phyloP scores from a whole-genome alignment of 2,329 filamentous ascomycete genomes.

The Talaromyces sp. region DNA sequence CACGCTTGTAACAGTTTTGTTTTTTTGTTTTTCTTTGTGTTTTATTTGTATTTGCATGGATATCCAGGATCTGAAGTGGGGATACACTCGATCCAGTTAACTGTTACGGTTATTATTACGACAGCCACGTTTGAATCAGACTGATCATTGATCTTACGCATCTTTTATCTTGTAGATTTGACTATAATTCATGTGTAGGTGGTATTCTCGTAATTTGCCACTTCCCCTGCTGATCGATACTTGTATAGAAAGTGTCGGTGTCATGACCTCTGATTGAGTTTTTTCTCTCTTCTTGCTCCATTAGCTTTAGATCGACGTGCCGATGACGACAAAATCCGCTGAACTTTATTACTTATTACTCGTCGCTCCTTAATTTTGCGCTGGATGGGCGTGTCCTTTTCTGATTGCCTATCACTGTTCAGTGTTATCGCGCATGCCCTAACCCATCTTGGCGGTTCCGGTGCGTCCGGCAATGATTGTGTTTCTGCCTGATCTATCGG shows the following conservation, averaged over 20 bases:
- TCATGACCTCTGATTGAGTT: not conserved
- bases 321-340: not conserved
- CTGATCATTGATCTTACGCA: not conserved
- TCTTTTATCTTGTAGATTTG: not conserved
- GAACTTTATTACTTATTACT: not conserved
- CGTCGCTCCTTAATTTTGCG: not conserved
- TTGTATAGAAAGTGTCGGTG: not conserved
- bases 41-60: slow-evolving; percentile 10
- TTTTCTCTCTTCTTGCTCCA: not conserved
- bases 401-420: not conserved
- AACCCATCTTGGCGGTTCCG: not conserved
- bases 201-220: not conserved
- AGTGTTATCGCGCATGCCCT: not conserved
- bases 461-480: not conserved
- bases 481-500: not conserved
- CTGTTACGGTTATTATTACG: not conserved
- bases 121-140: not conserved
- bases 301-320: not conserved
- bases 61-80: slow-evolving; percentile 8
- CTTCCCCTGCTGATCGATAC: not conserved
- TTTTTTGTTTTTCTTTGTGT: not conserved
- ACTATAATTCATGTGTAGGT: not conserved
- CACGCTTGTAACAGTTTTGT: not conserved
- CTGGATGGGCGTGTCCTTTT: not conserved
- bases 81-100: slow-evolving; percentile 1